Evolutionary conservation across 768 basidiomycete genomes (phyloP), one percentile per base, ranked within the genome.

Genomic region (Boletus sp.): DNA sequence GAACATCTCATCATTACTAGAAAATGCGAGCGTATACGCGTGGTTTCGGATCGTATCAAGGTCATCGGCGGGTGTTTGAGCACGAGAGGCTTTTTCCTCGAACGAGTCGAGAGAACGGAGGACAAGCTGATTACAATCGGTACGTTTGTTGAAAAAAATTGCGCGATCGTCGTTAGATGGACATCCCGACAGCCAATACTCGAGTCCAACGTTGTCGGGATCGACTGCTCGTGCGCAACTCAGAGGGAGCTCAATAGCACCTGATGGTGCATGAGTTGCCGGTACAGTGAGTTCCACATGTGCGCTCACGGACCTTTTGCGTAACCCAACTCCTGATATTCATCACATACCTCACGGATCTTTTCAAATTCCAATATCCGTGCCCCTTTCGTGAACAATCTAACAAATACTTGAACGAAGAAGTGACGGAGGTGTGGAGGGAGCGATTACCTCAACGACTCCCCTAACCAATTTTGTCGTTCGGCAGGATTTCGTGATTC

Each of bases 1-100:
- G 74, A 98, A 98, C 74, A 95, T 83, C 62, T 93, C 87, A 68
- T 98, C 97, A 32, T 88, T 82, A 62, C 87, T 86, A 7, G 83
- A 76, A 53, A 98, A 87, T 1, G 93, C 91, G 53, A 94, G 78
- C 34, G 88, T 85, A 67, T 94, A 97, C 0, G 94, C 93, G 65
- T 90, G 87, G 45, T 79, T 81, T 49, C 90, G 82, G n/a, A 90
- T 83, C 13, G 82, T 76, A 57, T 92, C 89, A 7, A 82, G 79
- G 45, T 86, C 83, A 34, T 80, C 80, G 19, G 69, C 60, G 46
- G 70, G 48, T 29, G 72, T 57, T 21, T 61, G 57, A n/a, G 70
- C 53, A 48, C 61, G 64, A 6, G 72, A 73, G 46, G 78, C 78
- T 51, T 79, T 83, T 23, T 86, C 82, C 65, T 96, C 94, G 55